phyloP scores from a whole-genome alignment of 2,329 filamentous ascomycete species.

The Pezicula radicicola region DNA sequence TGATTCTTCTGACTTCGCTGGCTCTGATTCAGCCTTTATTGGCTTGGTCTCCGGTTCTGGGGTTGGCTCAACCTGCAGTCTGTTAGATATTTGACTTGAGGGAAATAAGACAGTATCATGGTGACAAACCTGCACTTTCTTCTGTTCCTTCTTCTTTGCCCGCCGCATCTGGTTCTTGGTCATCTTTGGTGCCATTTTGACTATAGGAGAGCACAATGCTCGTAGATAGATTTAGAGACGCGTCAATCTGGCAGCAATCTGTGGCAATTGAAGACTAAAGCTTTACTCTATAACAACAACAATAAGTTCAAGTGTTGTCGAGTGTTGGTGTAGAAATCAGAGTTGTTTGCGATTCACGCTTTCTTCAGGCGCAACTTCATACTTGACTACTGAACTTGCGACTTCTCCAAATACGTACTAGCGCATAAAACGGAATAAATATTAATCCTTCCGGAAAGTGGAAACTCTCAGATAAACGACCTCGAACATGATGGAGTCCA shows the following conservation, averaged over 20 bases:
- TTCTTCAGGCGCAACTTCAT: background rate
- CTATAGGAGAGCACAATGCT: constrained; percentile 18
- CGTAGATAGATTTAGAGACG: constrained; percentile 1
- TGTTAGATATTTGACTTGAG: constrained; percentile 14
- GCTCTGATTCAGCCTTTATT: constrained; percentile 30
- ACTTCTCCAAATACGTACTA: background rate
- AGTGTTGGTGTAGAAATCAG: background rate
- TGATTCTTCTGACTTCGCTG: constrained; percentile 26
- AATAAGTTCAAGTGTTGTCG: background rate
- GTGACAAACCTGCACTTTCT: constrained; percentile 57
- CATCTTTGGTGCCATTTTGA: constrained; percentile 68
- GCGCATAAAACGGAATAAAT: background rate
- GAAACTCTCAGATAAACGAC: background rate
- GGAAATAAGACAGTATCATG: background rate
- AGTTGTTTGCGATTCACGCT: background rate
- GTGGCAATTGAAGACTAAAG: background rate
- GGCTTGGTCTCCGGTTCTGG: constrained; percentile 21
- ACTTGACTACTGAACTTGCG: too few species aligned
- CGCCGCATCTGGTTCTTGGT: constrained; percentile 93
- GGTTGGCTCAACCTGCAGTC: constrained; percentile 28
- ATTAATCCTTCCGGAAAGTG: background rate
- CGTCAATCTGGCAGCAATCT: background rate
- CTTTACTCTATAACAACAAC: too few species aligned
- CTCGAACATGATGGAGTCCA: background rate
- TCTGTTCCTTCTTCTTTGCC: constrained; percentile 91